Conservation (phyloP, 306 rosid species). For the Adenanthera pavonina region DNA sequence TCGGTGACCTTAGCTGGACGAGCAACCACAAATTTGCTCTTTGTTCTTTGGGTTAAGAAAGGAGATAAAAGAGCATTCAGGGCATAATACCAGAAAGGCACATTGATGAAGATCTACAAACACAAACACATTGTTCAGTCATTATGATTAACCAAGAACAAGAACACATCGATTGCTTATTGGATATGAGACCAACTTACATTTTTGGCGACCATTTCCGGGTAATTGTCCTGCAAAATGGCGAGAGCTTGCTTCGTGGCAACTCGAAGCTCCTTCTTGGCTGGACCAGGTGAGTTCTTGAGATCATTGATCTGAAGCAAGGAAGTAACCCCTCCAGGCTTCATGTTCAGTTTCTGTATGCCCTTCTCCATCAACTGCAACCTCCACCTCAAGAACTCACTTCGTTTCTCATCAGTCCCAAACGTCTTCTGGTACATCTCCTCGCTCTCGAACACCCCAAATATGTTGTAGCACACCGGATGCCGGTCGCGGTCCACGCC, state of each 20-base stretch:
- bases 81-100: constrained; percentile 67
- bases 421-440: constrained; percentile 51
- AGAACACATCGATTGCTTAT: not conserved
- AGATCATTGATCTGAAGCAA: constrained; percentile 61
- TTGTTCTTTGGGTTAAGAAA: constrained; percentile 62
- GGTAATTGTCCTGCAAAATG: constrained; percentile 60
- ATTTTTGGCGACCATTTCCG: constrained; percentile 61
- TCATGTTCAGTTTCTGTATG: constrained; percentile 52
- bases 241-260: constrained; percentile 49
- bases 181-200: constrained; percentile 35
- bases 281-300: constrained; percentile 53
- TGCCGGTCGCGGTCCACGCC: constrained; percentile 59
- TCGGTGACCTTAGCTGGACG: constrained; percentile 58
- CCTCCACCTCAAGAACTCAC: constrained; percentile 59
- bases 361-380: constrained; percentile 59
- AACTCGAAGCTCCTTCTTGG: constrained; percentile 51
- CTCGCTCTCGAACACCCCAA: constrained; percentile 47
- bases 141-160: not conserved
- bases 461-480: constrained; percentile 57
- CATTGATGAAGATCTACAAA: constrained; percentile 63
- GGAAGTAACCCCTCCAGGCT: constrained; percentile 57
- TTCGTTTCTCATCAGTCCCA: constrained; percentile 48
- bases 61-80: constrained; percentile 56
- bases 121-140: constrained; percentile 18
- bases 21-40: constrained; percentile 60